Conservation (phyloP, 371 early-diverging fungal species). For the Mucor velutinosus region DNA sequence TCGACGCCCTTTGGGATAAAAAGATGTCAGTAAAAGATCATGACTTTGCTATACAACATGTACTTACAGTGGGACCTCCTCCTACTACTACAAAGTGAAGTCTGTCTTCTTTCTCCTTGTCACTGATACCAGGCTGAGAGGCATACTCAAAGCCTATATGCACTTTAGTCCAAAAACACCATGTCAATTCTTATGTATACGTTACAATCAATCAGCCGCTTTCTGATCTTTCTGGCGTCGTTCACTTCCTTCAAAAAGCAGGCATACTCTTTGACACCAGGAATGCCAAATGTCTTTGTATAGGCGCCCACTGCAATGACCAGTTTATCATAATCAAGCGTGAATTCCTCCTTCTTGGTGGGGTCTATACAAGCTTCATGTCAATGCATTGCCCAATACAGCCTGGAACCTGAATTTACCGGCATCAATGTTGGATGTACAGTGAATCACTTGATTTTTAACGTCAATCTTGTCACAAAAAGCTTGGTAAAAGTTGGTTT, state of each 20-base stretch:
- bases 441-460: slow-evolving; percentile 34
- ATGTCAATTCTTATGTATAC: neutral
- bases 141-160: slow-evolving; percentile 75
- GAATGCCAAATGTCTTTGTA: slow-evolving; percentile 80
- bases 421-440: slow-evolving; percentile 44
- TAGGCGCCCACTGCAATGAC: slow-evolving; percentile 84
- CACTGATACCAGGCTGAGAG: slow-evolving; percentile 60
- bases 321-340: slow-evolving; percentile 73
- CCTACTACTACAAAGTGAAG: slow-evolving; percentile 87
- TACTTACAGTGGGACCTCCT: slow-evolving; percentile 72
- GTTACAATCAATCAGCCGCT: slow-evolving; percentile 71
- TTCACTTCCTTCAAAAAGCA: slow-evolving; percentile 73
- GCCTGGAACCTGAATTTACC: neutral
- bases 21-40: neutral
- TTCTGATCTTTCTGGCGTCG: slow-evolving; percentile 75
- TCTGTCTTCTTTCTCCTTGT: slow-evolving; percentile 67
- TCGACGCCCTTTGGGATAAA: slow-evolving; percentile 55
- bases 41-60: neutral
- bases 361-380: neutral
- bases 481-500: slow-evolving; percentile 69
- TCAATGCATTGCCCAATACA: neutral
- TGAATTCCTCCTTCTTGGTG: neutral
- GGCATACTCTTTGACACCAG: slow-evolving; percentile 78
- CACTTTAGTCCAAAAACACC: neutral
- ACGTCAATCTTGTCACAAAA: slow-evolving; percentile 60